Evolutionary conservation across 2,329 filamentous ascomycete species (phyloP), one percentile per base, ranked within the genome.

Genomic region (Monosporascus sp.): DNA sequence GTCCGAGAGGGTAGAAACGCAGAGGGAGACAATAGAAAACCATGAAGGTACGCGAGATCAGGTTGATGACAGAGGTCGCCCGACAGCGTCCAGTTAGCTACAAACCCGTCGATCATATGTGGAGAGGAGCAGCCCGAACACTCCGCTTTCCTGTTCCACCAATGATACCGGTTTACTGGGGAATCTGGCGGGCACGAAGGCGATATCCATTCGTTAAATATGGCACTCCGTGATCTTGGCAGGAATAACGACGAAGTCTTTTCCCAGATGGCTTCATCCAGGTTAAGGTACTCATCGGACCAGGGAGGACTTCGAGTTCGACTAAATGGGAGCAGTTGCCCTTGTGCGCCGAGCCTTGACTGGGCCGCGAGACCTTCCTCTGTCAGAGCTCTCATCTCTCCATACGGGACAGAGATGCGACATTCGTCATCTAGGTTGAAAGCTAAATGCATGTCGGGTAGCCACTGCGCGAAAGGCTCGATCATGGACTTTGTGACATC

Each of bases 371-470:
- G 47, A 5, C 60, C 56, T 60, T 66, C 59, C 5, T 64, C 59
- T n/a, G 71, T 62, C 46, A 72, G 64, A 5, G 64, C 64, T 37
- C 73, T 65, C 56, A 76, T 69, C 16, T 71, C 71, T 38, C 76
- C 71, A 61, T 69, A 72, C 4, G 75, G 69, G 1, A 77, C 68
- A 24, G 77, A 68, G 14, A 80, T 68, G 14, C 77, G 73, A 38
- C 77, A 76, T 57, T 80, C 76, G 61, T 80, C 77, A 52, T 77
- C 70, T 7, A 72, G 66, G 55, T 80, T 81, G 65, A 80, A 77
- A 7, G 76, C 76, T 19, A 81, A 70, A 54, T 80, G 76, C 73
- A 81, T 78, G 53, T 81, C 74, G 1, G 78, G 78, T 11, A 81
- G 63, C 59, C 72, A 73, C 51, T 71, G 58, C 7, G 71, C 69